Evolutionary conservation across 768 basidiomycete species (phyloP), one percentile per base, ranked within the genome.

Genomic region (Lyophyllum decastes): DNA sequence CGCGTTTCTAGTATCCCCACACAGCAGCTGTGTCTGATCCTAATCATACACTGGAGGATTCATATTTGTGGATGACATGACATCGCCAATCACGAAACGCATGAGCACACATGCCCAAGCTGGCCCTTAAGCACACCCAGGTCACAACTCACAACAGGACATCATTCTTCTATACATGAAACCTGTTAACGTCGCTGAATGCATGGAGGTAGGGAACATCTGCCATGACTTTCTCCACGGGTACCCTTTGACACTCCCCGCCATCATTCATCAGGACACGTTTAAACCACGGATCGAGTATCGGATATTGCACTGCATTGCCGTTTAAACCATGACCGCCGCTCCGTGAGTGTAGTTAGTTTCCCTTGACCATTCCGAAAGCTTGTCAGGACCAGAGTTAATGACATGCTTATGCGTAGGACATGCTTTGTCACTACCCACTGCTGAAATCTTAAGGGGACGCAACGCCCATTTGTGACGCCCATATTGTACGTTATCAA

Each of bases 111-210:
- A 56, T 44, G 30, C n/a, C 2, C 41, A 58, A 22, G 50, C 49
- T 45, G 16, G 46, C 56, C 34, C 19, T 41, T 49, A 25, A n/a
- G 9, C 27, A 44, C 51, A 45, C 40, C 40, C 2, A 38, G 12
- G 35, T 38, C 16, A 38, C 35, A 10, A 41, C 21, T 45, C 34
- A 22, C 38, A 44, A 30, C 19, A 41, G 40, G 2, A 30, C 38
- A 61, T 61, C 57, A 55, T 41, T 49, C 17, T 55, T 52, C 52
- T 27, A 38, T 55, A 49, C 22, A 38, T 61, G 57, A 61, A 61
- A 61, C 61, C 11, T 17, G 17, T 10, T 30, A 30, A n/a, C 30
- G 30, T 43, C 33, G 40, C 26, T 35, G 16, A 24, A 34, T 50
- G 43, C n/a, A 38, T 38, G 35, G 35, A 38, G 8, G 35, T 38